Base-by-base conservation (phyloP, 345 rosid species). In the Gossypium stocksii region DNA sequence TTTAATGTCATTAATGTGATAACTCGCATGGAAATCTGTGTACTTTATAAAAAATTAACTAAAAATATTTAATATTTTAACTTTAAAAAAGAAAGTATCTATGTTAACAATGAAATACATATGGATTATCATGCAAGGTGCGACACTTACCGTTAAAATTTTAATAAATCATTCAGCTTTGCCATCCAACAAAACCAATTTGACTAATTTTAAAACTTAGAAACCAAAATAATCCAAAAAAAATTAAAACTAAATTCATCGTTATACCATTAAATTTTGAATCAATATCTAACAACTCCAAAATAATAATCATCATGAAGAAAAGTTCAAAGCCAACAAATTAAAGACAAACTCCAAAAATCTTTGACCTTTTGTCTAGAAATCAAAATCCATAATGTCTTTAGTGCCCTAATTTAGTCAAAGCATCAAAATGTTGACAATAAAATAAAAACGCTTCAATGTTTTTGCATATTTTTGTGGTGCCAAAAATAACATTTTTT, bases 131-230 rank as follows among this genome's bases (percentile, higher is more conserved):
- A 34, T 34, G 7, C 1, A 34, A 5, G 0, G 1, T 34, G 7
- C 1, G 1, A 34, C 1, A 34, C 5, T 34, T 34, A 7, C 7
- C 7, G 1, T 1, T 34, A 34, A 34, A 34, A 34, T 34, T 34
- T 34, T 34, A 34, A 34, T 5, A 34, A 34, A 5, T 34, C 41
- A 5, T 4, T 34, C 7, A 5, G 1, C 1, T 1, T 34, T 5
- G 1, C 1, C 7, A 34, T 34, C 1, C 0, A 5, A 0, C 1
- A 34, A 34, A 34, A 34, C 0, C 1, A 34, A 34, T 34, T 34
- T 27, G 3, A 27, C 29, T 2, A 27, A 27, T 27, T 2, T 27
- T 27, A 2, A 27, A 27, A 0, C 3, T 2, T 27, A 3, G 0
- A 27, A 0, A 0, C 2, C 29, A 27, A 27, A 27, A 27, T 27